Conservation (phyloP, 1,139 yeast species). For the Blastobotrys capitulatus region DNA sequence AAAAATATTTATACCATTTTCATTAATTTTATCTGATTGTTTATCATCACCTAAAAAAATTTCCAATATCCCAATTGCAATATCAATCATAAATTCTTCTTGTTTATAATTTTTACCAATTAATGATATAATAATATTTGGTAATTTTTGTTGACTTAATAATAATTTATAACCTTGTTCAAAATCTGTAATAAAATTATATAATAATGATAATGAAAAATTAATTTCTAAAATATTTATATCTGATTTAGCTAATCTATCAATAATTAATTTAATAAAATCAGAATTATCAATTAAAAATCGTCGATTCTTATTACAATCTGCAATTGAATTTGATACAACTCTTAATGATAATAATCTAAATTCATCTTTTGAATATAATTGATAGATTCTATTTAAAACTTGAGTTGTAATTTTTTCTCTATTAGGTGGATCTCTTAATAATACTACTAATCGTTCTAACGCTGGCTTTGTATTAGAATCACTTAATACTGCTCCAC, state of each 20-base stretch:
- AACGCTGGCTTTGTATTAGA: neutral
- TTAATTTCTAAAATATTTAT: slow-evolving; percentile 7
- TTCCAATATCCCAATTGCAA: slow-evolving; percentile 12
- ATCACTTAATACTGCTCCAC: neutral
- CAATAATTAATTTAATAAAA: slow-evolving; percentile 7
- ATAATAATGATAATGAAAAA: slow-evolving; percentile 11
- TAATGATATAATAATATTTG: slow-evolving; percentile 1
- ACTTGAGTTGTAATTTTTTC: neutral
- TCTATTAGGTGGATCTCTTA: slow-evolving; percentile 9
- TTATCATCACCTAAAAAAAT: slow-evolving; percentile 3
- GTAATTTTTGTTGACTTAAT: neutral
- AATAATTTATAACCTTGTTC: slow-evolving; percentile 10
- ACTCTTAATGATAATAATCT: slow-evolving; percentile 1
- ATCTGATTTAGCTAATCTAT: neutral
- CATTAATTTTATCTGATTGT: slow-evolving; percentile 5
- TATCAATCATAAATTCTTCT: slow-evolving; percentile 6
- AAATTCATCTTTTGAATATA: neutral
- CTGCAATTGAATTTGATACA: slow-evolving; percentile 14
- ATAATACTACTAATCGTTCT: slow-evolving; percentile 4
- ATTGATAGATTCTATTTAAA: slow-evolving; percentile 1
- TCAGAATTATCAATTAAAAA: slow-evolving; percentile 8
- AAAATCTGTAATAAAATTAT: slow-evolving; percentile 13
- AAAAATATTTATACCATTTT: slow-evolving; percentile 10
- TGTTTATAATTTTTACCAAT: slow-evolving; percentile 4
- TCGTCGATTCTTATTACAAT: slow-evolving; percentile 13